These are phyloP conservation scores for Xylaria sp. DNA, from an alignment of 2,329 filamentous ascomycete genomes.

Conservation along the genomic window DNA sequence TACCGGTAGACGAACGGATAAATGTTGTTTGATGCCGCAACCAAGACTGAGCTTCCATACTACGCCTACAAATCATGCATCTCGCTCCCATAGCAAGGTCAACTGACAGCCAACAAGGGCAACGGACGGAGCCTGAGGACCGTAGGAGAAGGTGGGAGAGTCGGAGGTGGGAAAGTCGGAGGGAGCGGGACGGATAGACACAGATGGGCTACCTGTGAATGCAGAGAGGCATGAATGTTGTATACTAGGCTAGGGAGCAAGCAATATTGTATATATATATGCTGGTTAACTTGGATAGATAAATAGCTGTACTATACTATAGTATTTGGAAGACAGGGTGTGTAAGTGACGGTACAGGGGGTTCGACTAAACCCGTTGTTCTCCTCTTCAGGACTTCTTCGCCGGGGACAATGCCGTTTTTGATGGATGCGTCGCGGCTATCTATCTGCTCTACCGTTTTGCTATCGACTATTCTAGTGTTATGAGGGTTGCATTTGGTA, in stretches of 20 bases:
- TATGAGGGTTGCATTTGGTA: slow-evolving; percentile 8
- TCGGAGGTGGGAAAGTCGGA: slow-evolving; percentile 8
- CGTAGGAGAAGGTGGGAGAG: slow-evolving; percentile 17
- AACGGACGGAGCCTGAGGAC: slow-evolving; percentile 25
- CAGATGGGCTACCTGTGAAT: background rate
- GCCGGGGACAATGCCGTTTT: slow-evolving; percentile 25
- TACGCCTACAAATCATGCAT: slow-evolving; percentile 30
- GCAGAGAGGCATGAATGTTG: slow-evolving; percentile 1
- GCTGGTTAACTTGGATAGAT: background rate
- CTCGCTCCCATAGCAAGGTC: slow-evolving; percentile 21
- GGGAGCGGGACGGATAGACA: slow-evolving; percentile 6
- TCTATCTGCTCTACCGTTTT: slow-evolving; percentile 5
- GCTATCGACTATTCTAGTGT: slow-evolving; percentile 11
- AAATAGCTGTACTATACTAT: too few species aligned
- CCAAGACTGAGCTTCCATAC: slow-evolving; percentile 22
- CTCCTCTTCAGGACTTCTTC: slow-evolving; percentile 12
- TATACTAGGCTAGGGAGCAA: background rate
- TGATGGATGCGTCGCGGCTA: slow-evolving; percentile 8
- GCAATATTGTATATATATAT: background rate
- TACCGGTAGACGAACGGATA: slow-evolving; percentile 24
- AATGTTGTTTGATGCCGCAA: slow-evolving; percentile 31
- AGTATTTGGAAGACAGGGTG: background rate
- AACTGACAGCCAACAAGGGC: slow-evolving; percentile 20
- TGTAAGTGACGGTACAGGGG: background rate
- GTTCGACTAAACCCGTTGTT: slow-evolving; percentile 23